Evolutionary conservation across 805 yeast genomes (phyloP), one percentile per base, ranked within the genome.

Genomic region (Ogataea henricii): DNA sequence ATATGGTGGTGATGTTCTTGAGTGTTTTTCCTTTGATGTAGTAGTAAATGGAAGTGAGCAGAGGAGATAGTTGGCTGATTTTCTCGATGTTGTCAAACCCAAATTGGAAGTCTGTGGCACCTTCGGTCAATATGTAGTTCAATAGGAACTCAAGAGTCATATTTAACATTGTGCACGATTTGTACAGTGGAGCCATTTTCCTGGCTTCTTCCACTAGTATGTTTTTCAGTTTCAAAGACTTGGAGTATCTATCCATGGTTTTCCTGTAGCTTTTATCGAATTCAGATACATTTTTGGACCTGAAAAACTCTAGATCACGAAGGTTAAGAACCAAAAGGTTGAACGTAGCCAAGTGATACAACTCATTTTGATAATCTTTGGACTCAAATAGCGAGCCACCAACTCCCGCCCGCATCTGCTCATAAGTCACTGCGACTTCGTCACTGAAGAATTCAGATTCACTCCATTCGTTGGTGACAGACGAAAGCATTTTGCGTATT

Each of bases 401-500:
- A 25, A 62, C 42, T 23, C 69, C 66, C 6, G 53, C 37, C 9
- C 34, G 20, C n/a, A 50, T 38, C 47, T 63, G 64, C 7, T 50
- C 42, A 36, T 55, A 56, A 7, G 63, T 56, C 1, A 51, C 58
- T 12, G 52, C 33, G 5, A 58, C 40, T 12, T 46, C 51, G 39
- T 64, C 66, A 30, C 42, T 58, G 42, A 60, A 56, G 36, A 62
- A 63, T 18, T 52, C 49, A 12, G 51, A 49, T 21, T 47, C 44
- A 29, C 53, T 56, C 4, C 57, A 46, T 29, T 59, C 64, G 40
- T 52, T 57, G 2, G 45, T 12, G 7, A 26, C 22, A 1, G 57
- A 45, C 6, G 63, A 55, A 29, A 45, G 50, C n/a, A 60, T 39
- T 39, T 54, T 55, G 21, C 72, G 58, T 5, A 71, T 68, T 45